A percentile compares a stretch with the other conserved stretches of the same genome.
Conservation (phyloP, 148 eudicot genomes). For the Rhododendron williamsianum region DNA sequence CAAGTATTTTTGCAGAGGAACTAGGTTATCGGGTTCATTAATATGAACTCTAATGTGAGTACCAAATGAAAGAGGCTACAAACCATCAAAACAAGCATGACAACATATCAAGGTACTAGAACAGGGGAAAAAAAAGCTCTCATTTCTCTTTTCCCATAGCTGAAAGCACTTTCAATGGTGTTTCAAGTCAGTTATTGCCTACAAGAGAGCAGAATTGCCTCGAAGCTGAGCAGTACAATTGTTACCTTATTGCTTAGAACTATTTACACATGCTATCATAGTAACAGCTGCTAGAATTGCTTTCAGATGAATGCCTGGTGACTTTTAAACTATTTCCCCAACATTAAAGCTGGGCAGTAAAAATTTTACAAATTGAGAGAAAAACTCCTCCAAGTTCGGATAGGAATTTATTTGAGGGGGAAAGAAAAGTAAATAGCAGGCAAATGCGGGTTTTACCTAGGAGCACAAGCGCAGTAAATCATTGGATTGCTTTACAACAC, state of each 20-base stretch:
- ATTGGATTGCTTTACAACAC: not conserved
- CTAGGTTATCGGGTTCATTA: not conserved
- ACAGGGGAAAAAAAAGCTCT: not conserved
- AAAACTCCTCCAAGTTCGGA: not conserved
- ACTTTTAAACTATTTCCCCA: not conserved
- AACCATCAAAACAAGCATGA: not conserved
- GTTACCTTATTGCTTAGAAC: not conserved
- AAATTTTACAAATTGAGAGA: not conserved
- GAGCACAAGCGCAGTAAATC: not conserved
- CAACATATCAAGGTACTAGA: not conserved
- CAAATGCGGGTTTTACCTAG: not conserved
- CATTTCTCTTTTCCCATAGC: not conserved
- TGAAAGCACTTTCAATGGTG: not conserved
- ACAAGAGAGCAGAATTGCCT: not conserved
- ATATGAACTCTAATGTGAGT: not conserved
- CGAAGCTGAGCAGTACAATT: not conserved
- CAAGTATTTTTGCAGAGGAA: not conserved
- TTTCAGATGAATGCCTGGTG: not conserved
- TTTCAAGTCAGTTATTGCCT: not conserved
- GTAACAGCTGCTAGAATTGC: not conserved
- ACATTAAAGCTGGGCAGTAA: not conserved
- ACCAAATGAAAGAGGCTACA: slow-evolving; percentile 2
- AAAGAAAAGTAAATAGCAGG: not conserved
- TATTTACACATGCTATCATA: not conserved
- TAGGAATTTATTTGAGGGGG: not conserved